These are phyloP conservation scores for Endocarpon pusillum DNA, from an alignment of 495 filamentous ascomycete genomes.

Conservation along the genomic window DNA sequence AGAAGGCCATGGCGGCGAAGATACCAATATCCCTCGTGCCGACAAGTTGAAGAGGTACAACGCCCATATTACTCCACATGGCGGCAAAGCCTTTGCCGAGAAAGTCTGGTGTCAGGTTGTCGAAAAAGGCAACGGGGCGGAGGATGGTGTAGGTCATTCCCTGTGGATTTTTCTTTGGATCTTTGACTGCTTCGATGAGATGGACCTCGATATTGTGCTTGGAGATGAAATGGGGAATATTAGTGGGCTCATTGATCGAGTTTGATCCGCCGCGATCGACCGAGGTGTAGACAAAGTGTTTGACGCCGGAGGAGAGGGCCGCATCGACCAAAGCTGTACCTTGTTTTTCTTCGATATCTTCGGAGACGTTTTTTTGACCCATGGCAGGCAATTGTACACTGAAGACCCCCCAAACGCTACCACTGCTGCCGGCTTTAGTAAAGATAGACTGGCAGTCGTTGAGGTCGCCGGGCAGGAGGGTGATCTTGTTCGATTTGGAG, in stretches of 20 bases:
- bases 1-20: constrained; percentile 46
- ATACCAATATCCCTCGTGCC: constrained; percentile 43
- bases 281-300: constrained; percentile 47
- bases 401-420: constrained; percentile 34
- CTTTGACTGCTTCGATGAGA: constrained; percentile 25
- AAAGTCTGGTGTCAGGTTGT: constrained; percentile 42
- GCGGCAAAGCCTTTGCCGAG: constrained; percentile 41
- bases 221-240: constrained; percentile 41
- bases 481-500: constrained; percentile 26
- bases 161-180: constrained; percentile 11
- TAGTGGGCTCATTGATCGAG: constrained; percentile 37
- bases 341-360: constrained; percentile 38
- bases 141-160: constrained; percentile 44
- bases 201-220: constrained; percentile 51
- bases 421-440: constrained; percentile 15
- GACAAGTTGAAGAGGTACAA: constrained; percentile 40
- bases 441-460: constrained; percentile 36
- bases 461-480: constrained; percentile 40
- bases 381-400: constrained; percentile 29
- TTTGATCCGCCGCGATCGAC: constrained; percentile 46
- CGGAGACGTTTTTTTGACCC: constrained; percentile 23
- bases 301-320: constrained; percentile 36
- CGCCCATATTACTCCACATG: constrained; percentile 27
- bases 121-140: constrained; percentile 51
- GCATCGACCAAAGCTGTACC: constrained; percentile 45